Percentiles rank a stretch among this genome's conserved stretches.
phyloP scores from a whole-genome alignment of 140 eudicot genomes.

The Ambrosia hybrid region DNA sequence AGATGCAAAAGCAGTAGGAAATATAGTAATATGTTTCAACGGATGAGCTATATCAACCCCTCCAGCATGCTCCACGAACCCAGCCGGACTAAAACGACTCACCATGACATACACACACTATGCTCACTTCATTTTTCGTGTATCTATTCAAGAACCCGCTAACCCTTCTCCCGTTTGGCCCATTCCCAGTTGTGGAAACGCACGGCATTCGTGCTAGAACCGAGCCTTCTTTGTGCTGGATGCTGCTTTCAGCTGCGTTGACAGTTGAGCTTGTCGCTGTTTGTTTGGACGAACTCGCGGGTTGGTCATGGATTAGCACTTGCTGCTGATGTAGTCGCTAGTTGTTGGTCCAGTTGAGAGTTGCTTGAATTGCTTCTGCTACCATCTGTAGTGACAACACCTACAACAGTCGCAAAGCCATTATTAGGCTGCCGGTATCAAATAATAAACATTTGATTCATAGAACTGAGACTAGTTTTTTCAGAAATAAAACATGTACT shows the following conservation, averaged over 20 bases:
- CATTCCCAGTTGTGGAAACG: conserved; percentile 79
- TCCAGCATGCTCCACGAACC: conserved; percentile 83
- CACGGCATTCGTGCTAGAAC: conserved; percentile 54
- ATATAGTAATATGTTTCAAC: conserved; percentile 62
- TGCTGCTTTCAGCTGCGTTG: conserved; percentile 5
- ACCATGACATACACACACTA: conserved; percentile 87
- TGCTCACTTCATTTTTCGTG: conserved; percentile 59
- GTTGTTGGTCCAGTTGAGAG: conserved; percentile 33
- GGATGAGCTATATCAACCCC: conserved; percentile 63
- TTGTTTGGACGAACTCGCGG: conserved; percentile 21
- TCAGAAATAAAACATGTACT: too few relatives aligned
- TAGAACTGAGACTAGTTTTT: not conserved
- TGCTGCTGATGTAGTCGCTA: conserved; percentile 21
- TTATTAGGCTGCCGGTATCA: too few relatives aligned
- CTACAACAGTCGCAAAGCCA: conserved; percentile 31
- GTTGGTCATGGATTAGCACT: conserved; percentile 15
- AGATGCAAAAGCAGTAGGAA: conserved; percentile 48
- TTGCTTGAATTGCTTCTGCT: conserved; percentile 58
- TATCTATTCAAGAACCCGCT: conserved; percentile 73
- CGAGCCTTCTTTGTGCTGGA: conserved; percentile 7
- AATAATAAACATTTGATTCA: too few relatives aligned
- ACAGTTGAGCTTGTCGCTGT: not conserved
- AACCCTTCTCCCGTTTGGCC: conserved; percentile 73
- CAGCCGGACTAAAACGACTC: conserved; percentile 65
- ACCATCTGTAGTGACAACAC: conserved; percentile 45